Base-by-base conservation (phyloP, 1,139 yeast species). In the Candida tropicalis region DNA sequence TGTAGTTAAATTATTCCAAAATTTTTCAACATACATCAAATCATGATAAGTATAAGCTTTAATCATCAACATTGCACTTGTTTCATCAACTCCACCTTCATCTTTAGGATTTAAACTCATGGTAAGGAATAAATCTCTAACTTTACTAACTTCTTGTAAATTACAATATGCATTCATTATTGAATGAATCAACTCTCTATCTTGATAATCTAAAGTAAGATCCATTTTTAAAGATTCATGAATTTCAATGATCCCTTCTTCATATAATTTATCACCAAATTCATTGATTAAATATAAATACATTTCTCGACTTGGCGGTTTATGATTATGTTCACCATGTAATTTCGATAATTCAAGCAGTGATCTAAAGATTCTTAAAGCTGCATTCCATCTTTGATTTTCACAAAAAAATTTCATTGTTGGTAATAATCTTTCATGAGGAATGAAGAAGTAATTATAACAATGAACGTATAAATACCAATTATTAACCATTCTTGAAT, bases 161-260 rank as follows among this genome's bases (percentile, higher is more conserved):
- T 81, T 75, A 15, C 84, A 73, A 55, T 84, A 86, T 0, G 91
- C 89, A 43, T 79, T 81, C 62, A 87, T 71, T 27, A 86, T 63
- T 3, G 84, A 63, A 58, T 87, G 87, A 55, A 84, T 74, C 25
- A 87, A 60, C 9, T 66, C 66, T 7, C 84, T 73, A 49, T 84
- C 85, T 43, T 81, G 75, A 45, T 73, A 77, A n/a, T 62, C 62
- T 35, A 85, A 66, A 11, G 72, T 64, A 7, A 81, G 60, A 54
- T 87, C 96, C 77, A 84, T 77, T 49, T 85, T 83, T 54, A 85
- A 65, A 43, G 77, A 73, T 43, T 81, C 77, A 53, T 86, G 90
- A 10, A 87, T 63, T 47, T 84, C 87, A 37, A 72, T 68, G 6
- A 87, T 82, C 0, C 95, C 95, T 24, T 82, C 84, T 47, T 78